These are phyloP conservation scores for Litchi chinensis DNA, from an alignment of 345 rosid genomes.

Conservation along the genomic window DNA sequence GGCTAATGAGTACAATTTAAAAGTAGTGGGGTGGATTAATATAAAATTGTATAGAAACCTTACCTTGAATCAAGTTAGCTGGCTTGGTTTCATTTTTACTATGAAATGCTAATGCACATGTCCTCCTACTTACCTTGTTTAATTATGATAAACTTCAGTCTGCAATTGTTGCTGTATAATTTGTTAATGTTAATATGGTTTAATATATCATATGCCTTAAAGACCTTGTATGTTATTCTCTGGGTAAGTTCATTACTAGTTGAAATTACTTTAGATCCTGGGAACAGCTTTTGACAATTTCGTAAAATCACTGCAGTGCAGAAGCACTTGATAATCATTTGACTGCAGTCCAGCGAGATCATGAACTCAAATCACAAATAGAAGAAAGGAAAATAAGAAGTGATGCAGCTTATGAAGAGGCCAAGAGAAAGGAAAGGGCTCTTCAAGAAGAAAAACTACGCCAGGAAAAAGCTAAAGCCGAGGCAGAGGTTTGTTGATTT, in stretches of 20 bases:
- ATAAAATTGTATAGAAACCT: background rate
- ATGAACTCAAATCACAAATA: constrained; percentile 78
- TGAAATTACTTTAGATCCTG: background rate
- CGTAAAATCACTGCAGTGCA: constrained; percentile 53
- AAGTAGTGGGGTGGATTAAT: background rate
- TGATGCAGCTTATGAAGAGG: constrained; percentile 90
- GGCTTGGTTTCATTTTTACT: background rate
- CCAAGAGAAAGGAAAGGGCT: constrained; percentile 79
- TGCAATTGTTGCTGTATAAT: background rate
- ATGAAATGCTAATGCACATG: background rate
- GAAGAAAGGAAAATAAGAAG: constrained; percentile 84
- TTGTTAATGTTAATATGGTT: background rate
- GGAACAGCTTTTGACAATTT: constrained; percentile 18
- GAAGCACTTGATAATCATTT: constrained; percentile 93
- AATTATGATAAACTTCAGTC: background rate
- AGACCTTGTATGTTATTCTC: background rate
- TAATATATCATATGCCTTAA: constrained; percentile 7
- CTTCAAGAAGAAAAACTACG: constrained; percentile 76
- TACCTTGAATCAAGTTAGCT: background rate
- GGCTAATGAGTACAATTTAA: background rate
- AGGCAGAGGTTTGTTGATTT: constrained; percentile 73
- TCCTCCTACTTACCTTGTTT: background rate
- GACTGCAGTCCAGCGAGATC: constrained; percentile 80
- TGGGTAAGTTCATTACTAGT: background rate
- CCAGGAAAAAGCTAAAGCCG: constrained; percentile 81